A percentile compares a stretch with the other conserved stretches of the same genome.
Conservation (phyloP, 805 yeast species). For the Debaryomyces castellii region DNA sequence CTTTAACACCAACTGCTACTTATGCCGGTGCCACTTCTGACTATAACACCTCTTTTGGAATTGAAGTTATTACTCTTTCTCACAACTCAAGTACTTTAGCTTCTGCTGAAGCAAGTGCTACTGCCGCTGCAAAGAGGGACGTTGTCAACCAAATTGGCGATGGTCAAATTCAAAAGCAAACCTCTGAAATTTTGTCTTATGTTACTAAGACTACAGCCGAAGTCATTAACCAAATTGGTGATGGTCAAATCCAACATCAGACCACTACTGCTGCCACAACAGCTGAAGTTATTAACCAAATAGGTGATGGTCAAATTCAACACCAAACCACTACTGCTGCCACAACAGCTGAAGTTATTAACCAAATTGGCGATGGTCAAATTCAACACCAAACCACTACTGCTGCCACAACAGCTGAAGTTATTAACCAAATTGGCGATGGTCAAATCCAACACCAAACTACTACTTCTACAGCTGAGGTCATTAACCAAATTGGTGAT, state of each 20-base stretch:
- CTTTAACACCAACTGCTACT: slow-evolving; percentile 63
- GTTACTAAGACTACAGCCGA: slow-evolving; percentile 33
- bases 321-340: slow-evolving; percentile 35
- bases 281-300: slow-evolving; percentile 44
- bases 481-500: slow-evolving; percentile 45
- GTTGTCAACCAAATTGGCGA: slow-evolving; percentile 51
- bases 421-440: slow-evolving; percentile 33
- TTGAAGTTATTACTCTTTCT: slow-evolving; percentile 56
- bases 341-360: slow-evolving; percentile 22
- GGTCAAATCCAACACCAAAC: slow-evolving; percentile 35
- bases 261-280: slow-evolving; percentile 33
- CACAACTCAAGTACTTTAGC: slow-evolving; percentile 23
- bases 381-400: slow-evolving; percentile 24
- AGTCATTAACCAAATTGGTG: slow-evolving; percentile 46
- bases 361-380: slow-evolving; percentile 39
- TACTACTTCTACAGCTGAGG: slow-evolving; percentile 36
- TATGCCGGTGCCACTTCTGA: slow-evolving; percentile 56
- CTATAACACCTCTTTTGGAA: slow-evolving; percentile 61
- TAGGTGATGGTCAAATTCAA: slow-evolving; percentile 49
- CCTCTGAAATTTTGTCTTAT: slow-evolving; percentile 22
- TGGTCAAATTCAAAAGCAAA: slow-evolving; percentile 49
- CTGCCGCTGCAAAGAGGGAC: slow-evolving; percentile 27
- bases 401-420: slow-evolving; percentile 15
- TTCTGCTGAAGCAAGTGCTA: not conserved
- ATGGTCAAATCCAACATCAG: slow-evolving; percentile 50